phyloP scores from a whole-genome alignment of 805 yeast species.

The Vanderwaltozyma polyspora region DNA sequence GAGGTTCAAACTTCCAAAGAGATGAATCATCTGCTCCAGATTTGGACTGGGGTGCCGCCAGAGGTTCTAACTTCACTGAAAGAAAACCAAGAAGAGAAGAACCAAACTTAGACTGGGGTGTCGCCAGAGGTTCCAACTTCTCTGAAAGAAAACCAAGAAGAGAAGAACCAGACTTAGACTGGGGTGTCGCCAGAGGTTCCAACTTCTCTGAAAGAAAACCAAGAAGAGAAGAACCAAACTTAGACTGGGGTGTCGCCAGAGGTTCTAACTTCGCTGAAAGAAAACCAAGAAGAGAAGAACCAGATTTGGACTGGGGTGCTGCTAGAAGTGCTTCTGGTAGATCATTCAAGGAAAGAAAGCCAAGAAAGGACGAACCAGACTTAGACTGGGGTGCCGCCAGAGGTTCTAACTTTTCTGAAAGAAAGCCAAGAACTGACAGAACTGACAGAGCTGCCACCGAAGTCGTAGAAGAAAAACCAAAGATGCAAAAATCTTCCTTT shows the following conservation, averaged over 20 bases:
- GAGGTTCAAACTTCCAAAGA: conserved; percentile 21
- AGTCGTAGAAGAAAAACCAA: conserved; percentile 24
- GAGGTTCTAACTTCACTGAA: conserved; percentile 31
- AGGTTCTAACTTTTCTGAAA: conserved; percentile 22
- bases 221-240: conserved; percentile 38
- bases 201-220: conserved; percentile 25
- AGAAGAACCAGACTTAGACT: conserved; percentile 27
- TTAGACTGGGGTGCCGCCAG: conserved; percentile 36
- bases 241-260: conserved; percentile 49
- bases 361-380: conserved; percentile 27
- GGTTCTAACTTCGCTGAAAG: conserved; percentile 24
- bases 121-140: conserved; percentile 39
- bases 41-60: conserved; percentile 41
- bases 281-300: conserved; percentile 27
- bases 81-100: conserved; percentile 26
- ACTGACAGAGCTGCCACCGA: conserved; percentile 9
- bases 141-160: conserved; percentile 26
- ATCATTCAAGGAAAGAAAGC: conserved; percentile 26
- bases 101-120: conserved; percentile 39
- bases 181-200: conserved; percentile 28
- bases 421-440: conserved; percentile 4
- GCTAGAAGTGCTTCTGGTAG: conserved; percentile 24
- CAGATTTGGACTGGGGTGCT: conserved; percentile 34
- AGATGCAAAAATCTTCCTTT: conserved; percentile 35
- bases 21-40: conserved; percentile 29